Evolutionary conservation across 2,329 filamentous ascomycete genomes (phyloP).

Genomic region (Keithomyces neogunnii): DNA sequence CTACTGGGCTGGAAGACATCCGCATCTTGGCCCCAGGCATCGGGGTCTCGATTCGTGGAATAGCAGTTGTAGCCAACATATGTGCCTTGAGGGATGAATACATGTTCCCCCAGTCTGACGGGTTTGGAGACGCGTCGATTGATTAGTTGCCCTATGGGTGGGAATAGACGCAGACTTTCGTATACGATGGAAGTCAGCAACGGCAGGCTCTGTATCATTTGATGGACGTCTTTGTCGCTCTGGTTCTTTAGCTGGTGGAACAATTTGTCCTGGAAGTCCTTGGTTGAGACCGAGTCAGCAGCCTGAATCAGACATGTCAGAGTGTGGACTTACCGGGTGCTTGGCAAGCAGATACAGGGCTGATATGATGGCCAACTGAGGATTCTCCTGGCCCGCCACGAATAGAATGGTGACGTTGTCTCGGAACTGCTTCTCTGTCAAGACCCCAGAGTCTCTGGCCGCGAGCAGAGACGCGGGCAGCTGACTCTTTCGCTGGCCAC

Average conservation of each 20-base stretch:
- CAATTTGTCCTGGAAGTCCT: conserved; percentile 22
- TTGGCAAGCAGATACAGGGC: conserved; percentile 27
- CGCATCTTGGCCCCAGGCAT: conserved; percentile 22
- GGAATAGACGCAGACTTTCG: conserved; percentile 38
- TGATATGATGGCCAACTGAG: conserved; percentile 27
- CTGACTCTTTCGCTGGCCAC: neutral
- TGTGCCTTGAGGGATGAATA: conserved; percentile 26
- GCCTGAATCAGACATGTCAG: neutral
- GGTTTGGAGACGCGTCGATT: conserved; percentile 28
- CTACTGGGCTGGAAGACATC: conserved; percentile 29
- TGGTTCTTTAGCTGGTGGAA: conserved; percentile 18
- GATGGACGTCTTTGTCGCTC: neutral
- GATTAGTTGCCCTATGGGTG: conserved; percentile 39
- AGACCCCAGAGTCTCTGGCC: conserved; percentile 13
- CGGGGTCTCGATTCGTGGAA: conserved; percentile 27
- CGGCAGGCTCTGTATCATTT: conserved; percentile 23
- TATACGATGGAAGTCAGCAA: conserved; percentile 34
- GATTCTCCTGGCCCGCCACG: conserved; percentile 33
- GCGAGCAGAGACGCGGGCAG: conserved; percentile 15
- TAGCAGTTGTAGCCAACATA: conserved; percentile 33
- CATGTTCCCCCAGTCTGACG: conserved; percentile 16
- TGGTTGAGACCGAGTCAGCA: neutral
- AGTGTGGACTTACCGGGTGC: conserved; percentile 14
- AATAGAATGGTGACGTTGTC: conserved; percentile 31
- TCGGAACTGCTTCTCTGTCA: conserved; percentile 27